Percentiles rank a stretch among this genome's conserved stretches.
These are phyloP conservation scores for Termitomyces sp. DNA, from an alignment of 1,284 basidiomycete species.

Conservation along the genomic window DNA sequence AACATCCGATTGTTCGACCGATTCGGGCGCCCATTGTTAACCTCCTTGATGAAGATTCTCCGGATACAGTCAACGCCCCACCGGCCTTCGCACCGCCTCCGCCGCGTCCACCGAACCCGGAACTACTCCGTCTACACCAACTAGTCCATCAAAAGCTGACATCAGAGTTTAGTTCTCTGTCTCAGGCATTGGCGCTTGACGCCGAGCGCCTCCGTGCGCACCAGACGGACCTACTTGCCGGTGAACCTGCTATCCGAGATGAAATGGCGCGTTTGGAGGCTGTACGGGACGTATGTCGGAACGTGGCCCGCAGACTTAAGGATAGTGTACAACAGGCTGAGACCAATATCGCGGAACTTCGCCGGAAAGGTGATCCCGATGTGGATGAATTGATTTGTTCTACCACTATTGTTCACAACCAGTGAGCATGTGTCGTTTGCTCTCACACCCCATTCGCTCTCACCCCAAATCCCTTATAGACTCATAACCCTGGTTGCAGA, in stretches of 20 bases:
- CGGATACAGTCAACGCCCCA: constrained; percentile 20
- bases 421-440: constrained; percentile 53
- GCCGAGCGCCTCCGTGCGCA: constrained; percentile 75
- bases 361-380: constrained; percentile 70
- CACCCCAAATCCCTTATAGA: constrained; percentile 38
- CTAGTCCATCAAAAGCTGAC: constrained; percentile 74
- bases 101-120: constrained; percentile 85
- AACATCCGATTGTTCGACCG: constrained; percentile 14
- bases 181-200: constrained; percentile 63
- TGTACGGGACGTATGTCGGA: constrained; percentile 87
- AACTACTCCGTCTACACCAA: constrained; percentile 80
- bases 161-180: constrained; percentile 63
- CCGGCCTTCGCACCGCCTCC: constrained; percentile 42
- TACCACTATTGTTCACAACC: constrained; percentile 93
- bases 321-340: constrained; percentile 63
- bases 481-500: constrained; percentile 95
- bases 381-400: constrained; percentile 94
- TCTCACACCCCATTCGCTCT: constrained; percentile 10
- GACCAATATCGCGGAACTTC: constrained; percentile 63
- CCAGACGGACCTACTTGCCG: constrained; percentile 79
- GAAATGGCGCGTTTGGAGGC: constrained; percentile 95
- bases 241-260: constrained; percentile 89
- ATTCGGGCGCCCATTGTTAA: constrained; percentile 34
- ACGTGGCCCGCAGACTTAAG: constrained; percentile 66
- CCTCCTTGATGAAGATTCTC: constrained; percentile 48